Percentiles rank a stretch among this genome's conserved stretches.
Conservation (phyloP, 1,284 basidiomycete genomes). For the Ustilago xerochloae region DNA sequence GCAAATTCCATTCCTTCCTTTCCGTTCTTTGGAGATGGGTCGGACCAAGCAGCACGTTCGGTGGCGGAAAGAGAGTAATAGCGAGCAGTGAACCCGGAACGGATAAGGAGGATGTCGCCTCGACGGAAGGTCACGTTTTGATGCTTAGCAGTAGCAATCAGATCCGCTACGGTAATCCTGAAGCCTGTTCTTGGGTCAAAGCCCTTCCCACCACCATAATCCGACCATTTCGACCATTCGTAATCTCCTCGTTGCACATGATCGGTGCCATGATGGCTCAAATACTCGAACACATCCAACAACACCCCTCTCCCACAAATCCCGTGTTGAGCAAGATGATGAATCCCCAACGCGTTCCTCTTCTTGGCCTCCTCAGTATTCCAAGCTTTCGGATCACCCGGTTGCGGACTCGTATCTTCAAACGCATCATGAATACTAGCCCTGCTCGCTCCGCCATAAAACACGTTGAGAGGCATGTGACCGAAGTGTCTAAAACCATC, state of each 20-base stretch:
- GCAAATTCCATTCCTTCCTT: slow-evolving; percentile 39
- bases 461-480: slow-evolving; percentile 52
- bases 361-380: slow-evolving; percentile 24
- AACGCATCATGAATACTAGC: slow-evolving; percentile 49
- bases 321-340: slow-evolving; percentile 74
- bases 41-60: slow-evolving; percentile 72
- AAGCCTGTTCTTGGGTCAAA: slow-evolving; percentile 76
- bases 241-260: slow-evolving; percentile 22
- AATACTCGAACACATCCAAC: slow-evolving; percentile 72
- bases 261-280: slow-evolving; percentile 34
- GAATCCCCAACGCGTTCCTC: slow-evolving; percentile 48
- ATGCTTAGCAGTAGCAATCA: slow-evolving; percentile 75
- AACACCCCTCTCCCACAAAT: slow-evolving; percentile 79
- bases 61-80: slow-evolving; percentile 72
- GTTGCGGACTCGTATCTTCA: slow-evolving; percentile 20
- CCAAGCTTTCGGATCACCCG: slow-evolving; percentile 26
- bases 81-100: slow-evolving; percentile 75
- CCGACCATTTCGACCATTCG: slow-evolving; percentile 15
- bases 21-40: slow-evolving; percentile 9
- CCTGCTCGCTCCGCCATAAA: slow-evolving; percentile 52
- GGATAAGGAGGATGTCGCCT: slow-evolving; percentile 57
- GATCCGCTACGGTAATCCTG: slow-evolving; percentile 73
- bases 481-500: slow-evolving; percentile 72
- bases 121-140: slow-evolving; percentile 72
- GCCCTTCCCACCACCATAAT: slow-evolving; percentile 32